Evolutionary conservation across 2,329 filamentous ascomycete genomes (phyloP), one percentile per base, ranked within the genome.

Genomic region (Sclerotinia subarctica): DNA sequence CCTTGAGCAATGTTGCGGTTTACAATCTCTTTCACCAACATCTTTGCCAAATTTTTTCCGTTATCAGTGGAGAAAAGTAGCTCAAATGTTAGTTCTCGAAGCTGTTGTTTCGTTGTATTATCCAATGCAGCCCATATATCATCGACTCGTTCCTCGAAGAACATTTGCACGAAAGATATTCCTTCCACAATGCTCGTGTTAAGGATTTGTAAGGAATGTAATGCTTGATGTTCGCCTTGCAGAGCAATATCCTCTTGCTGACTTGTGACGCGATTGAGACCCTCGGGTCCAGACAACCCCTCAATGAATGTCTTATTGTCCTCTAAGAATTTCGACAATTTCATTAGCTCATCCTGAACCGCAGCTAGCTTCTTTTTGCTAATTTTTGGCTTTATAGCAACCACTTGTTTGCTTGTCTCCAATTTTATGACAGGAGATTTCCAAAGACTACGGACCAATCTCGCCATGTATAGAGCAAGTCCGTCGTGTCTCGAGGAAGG

Each of bases 1-100:
- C 96, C 95, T 75, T 93, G 97, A 68, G 94, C 91, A 74, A 99
- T 99, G 78, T 97, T 99, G 75, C 94, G 89, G 78, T 98, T 98
- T 66, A 99, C 95, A 75, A 99, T 98, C 0, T 94, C 93, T 78
- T 98, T 99, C 68, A 99, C 95, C 1, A 99, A 84, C 67, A 97
- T 86, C 79, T 97, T 97, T 3, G 94, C 96, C 32, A 98, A 86
- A 15, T 97, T 93, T 74, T 93, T 93, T 44, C 95, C 95, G 24
- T 88, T 84, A 7, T 85, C 80, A 53, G 90, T 88, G 5, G 92
- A 91, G 78, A 99, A 98, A 0, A 99, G 86, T 57, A 87, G 86
- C 78, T 98, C 93, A 76, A 92, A 99, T 0, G 93, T 97, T 65
- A 99, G 84, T 47, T 89, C 86, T 69, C 87, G 85, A 64, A 96